These are phyloP conservation scores for Phytophthora capsici DNA, from an alignment of 352 stramenopile species.

Conservation along the genomic window DNA sequence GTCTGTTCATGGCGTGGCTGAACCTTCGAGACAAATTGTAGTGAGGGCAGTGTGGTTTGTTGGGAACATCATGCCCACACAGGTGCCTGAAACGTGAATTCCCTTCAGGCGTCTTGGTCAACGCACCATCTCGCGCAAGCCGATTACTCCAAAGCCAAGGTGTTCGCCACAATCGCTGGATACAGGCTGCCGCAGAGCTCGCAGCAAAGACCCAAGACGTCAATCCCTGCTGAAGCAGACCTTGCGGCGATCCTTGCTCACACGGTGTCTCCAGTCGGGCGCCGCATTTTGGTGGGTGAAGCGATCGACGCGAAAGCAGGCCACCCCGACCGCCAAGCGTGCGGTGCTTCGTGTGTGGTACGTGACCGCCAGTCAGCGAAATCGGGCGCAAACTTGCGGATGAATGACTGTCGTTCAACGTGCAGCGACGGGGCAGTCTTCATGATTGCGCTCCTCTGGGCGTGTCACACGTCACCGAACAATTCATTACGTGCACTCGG, in stretches of 20 bases:
- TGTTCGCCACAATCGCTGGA: constrained; percentile 23
- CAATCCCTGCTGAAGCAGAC: background rate
- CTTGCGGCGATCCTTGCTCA: background rate
- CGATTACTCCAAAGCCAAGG: constrained; percentile 26
- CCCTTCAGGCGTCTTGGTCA: too few relatives aligned
- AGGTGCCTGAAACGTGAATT: too few relatives aligned
- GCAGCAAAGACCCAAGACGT: background rate
- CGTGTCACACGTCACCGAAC: constrained; percentile 15
- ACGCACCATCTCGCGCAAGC: constrained; percentile 1
- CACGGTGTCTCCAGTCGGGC: background rate
- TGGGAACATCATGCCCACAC: too few relatives aligned
- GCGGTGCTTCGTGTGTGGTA: constrained; percentile 29
- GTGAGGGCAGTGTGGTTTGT: too few relatives aligned
- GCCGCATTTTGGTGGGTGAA: constrained; percentile 19
- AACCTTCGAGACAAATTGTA: too few relatives aligned
- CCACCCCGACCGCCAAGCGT: constrained; percentile 1
- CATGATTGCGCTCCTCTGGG: constrained; percentile 16
- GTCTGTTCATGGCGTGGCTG: background rate
- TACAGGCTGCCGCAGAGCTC: constrained; percentile 9
- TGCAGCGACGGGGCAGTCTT: background rate
- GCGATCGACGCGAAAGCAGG: background rate
- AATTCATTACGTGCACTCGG: too few relatives aligned
- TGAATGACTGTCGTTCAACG: constrained; percentile 22
- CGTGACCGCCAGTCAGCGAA: background rate
- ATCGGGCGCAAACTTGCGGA: background rate